phyloP scores from a whole-genome alignment of 1,284 basidiomycete species.

The Hymenochaete sp. region DNA sequence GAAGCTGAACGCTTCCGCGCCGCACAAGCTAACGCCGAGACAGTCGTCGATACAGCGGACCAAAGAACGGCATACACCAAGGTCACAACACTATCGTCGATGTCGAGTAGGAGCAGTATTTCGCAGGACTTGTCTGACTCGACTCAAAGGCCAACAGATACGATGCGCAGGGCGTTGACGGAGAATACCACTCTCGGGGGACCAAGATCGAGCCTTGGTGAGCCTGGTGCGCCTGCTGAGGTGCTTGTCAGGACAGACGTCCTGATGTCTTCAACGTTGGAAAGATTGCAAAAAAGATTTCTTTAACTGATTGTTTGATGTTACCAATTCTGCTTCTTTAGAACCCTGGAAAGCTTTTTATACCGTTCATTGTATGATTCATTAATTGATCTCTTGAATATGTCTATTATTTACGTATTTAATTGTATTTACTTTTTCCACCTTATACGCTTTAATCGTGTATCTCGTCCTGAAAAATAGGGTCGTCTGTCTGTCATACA shows the following conservation, averaged over 20 bases:
- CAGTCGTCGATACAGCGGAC: background rate
- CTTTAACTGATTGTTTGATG: no score
- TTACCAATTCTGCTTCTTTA: no score
- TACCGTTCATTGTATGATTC: no score
- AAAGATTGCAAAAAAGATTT: slow-evolving; percentile 9
- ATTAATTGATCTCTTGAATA: no score
- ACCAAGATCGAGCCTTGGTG: background rate
- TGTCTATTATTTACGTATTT: no score
- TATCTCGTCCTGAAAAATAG: no score
- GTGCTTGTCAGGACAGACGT: slow-evolving; percentile 15
- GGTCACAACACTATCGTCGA: no score
- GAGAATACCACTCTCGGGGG: background rate
- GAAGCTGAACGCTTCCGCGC: slow-evolving; percentile 3
- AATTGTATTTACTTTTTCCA: no score
- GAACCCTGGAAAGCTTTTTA: no score
- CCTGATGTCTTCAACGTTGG: slow-evolving; percentile 14
- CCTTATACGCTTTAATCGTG: no score
- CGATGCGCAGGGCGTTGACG: background rate
- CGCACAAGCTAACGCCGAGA: slow-evolving; percentile 3
- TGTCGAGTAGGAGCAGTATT: background rate
- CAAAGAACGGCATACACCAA: background rate
- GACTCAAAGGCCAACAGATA: background rate
- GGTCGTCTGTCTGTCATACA: no score
- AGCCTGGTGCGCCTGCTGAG: background rate
- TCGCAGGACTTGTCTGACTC: background rate